Conservation (phyloP, 768 basidiomycete species). For the Lactifluus pinguis region DNA sequence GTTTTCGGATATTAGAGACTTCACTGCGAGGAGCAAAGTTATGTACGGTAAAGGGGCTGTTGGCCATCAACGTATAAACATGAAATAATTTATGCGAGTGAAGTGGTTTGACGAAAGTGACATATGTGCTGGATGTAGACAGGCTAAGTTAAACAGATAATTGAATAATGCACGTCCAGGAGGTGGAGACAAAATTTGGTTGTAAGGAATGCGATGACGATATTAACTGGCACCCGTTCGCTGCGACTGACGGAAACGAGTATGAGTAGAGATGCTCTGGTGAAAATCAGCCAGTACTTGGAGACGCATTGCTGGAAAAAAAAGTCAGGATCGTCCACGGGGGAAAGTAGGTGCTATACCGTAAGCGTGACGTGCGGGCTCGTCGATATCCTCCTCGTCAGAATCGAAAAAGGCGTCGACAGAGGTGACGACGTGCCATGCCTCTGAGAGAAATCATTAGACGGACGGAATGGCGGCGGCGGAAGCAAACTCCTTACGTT, state of each 20-base stretch:
- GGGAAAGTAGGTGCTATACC: constrained; percentile 31
- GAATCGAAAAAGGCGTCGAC: constrained; percentile 71
- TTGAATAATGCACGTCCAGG: background rate
- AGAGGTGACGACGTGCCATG: constrained; percentile 58
- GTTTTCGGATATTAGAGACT: constrained; percentile 1
- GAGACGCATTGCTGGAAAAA: constrained; percentile 12
- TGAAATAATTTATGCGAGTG: constrained; percentile 19
- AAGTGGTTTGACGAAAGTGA: background rate
- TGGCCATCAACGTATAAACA: constrained; percentile 17
- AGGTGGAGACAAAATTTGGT: background rate
- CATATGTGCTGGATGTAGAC: background rate
- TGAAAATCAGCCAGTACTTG: constrained; percentile 14
- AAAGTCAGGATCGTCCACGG: background rate
- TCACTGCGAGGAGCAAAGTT: background rate
- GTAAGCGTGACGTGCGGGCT: constrained; percentile 57
- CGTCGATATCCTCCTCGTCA: constrained; percentile 61
- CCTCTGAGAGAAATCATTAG: constrained; percentile 36
- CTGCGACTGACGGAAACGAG: background rate
- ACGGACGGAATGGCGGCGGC: background rate
- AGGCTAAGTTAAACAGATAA: background rate
- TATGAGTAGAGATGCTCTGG: background rate
- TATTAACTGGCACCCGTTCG: background rate
- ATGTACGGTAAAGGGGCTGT: constrained; percentile 1
- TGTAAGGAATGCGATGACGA: background rate
- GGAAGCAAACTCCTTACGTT: constrained; percentile 46